Base-by-base conservation (phyloP, 169 alveolate species). In the Cryptosporidium bovis region DNA sequence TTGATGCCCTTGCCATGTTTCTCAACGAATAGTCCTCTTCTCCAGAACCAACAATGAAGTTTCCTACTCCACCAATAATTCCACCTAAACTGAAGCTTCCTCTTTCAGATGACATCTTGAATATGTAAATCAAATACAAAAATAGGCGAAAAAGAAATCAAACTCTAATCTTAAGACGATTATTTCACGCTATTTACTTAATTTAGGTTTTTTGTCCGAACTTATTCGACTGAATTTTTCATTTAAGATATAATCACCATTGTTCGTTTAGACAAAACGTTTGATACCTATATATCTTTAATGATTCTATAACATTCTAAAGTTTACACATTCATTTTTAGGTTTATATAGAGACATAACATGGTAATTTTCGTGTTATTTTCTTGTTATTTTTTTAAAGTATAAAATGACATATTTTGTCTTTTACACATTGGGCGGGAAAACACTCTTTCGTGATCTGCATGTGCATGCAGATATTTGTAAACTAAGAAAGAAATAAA, bases 51-150 rank as follows among this genome's bases (percentile, higher is more conserved):
- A 77, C 56, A 15, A 77, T 34, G 51, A 77, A 77, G 50, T 56
- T 77, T 15, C 71, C 36, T 18, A 77, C 62, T 62, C 71, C 71
- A 40, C 53, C 34, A 24, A 62, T 56, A 44, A 77, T 62, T 20
- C 18, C 55, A 34, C 87, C 64, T 5, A 77, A 55, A n/a, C 40
- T 34, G 6, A 71, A 77, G 16, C 51, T 60, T 77, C 51, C 40
- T 16, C 64, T 27, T 62, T 77, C 87, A 40, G 48, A 40, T 77
- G 87, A 60, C 87, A 77, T 77, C 33, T 31, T 55, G 20, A 27
- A 67, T 33, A 65, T 40, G 10, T 3, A 3, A 40, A 40, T 40
- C 0, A 40, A 40, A 8, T 40, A 8, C 4, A 40, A 40, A 40
- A 6, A 6, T 40, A 40, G 10, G 48, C 10, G 1, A 40, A 40